phyloP scores from a whole-genome alignment of 1,139 yeast genomes.

The Lodderomyces orthopsilosis region DNA sequence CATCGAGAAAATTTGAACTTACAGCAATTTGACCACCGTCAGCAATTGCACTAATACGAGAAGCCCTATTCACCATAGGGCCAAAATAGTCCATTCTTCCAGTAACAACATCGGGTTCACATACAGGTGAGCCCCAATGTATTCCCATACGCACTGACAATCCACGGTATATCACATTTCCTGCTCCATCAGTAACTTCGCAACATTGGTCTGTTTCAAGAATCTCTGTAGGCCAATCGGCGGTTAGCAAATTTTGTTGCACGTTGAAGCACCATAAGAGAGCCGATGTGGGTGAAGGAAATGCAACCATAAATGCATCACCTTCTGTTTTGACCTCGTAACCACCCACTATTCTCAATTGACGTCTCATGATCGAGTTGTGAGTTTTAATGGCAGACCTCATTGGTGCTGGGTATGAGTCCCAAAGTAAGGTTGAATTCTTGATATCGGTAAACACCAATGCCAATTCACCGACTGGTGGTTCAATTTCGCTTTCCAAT shows the following conservation, averaged over 20 bases:
- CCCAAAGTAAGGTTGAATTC: slow-evolving; percentile 93
- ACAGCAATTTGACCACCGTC: slow-evolving; percentile 97
- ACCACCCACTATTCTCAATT: slow-evolving; percentile 88
- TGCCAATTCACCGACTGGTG: slow-evolving; percentile 93
- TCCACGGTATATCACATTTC: slow-evolving; percentile 73
- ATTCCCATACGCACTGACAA: slow-evolving; percentile 95
- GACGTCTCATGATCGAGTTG: slow-evolving; percentile 91
- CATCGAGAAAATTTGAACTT: slow-evolving; percentile 76
- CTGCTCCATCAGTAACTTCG: slow-evolving; percentile 68
- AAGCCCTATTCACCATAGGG: slow-evolving; percentile 95
- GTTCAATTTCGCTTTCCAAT: slow-evolving; percentile 87
- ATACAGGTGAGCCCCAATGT: slow-evolving; percentile 97
- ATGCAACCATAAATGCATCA: slow-evolving; percentile 98
- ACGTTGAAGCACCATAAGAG: slow-evolving; percentile 93
- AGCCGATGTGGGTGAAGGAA: slow-evolving; percentile 90
- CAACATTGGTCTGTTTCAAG: slow-evolving; percentile 83
- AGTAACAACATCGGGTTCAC: slow-evolving; percentile 92
- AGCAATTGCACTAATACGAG: slow-evolving; percentile 90
- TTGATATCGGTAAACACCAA: slow-evolving; percentile 97
- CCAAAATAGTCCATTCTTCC: slow-evolving; percentile 98
- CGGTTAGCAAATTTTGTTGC: slow-evolving; percentile 74
- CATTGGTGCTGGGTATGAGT: slow-evolving; percentile 89
- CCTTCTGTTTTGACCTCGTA: slow-evolving; percentile 99
- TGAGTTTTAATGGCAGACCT: slow-evolving; percentile 94
- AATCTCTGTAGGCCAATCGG: slow-evolving; percentile 96